Conservation (phyloP, 768 basidiomycete species). For the Tulasnella sp. region DNA sequence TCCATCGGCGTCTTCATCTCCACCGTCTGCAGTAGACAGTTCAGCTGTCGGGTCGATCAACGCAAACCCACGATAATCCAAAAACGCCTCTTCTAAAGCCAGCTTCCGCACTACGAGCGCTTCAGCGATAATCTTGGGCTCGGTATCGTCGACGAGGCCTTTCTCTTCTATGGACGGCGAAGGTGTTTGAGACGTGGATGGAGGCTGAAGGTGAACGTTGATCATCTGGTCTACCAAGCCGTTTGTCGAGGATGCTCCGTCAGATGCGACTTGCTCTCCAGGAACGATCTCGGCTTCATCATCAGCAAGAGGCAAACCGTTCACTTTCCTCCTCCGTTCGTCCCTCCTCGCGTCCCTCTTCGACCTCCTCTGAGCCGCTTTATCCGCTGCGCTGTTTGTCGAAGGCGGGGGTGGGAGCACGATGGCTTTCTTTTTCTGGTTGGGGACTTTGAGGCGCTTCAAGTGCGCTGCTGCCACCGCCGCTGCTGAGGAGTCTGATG, state of each 20-base stretch:
- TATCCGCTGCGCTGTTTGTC: conserved; percentile 9
- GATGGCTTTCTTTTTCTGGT: conserved; percentile 11
- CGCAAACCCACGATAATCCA: conserved; percentile 28
- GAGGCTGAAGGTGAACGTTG: not conserved
- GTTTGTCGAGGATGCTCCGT: not conserved
- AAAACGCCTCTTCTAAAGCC: conserved; percentile 63
- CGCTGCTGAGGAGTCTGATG: not conserved
- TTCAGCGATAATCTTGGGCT: conserved; percentile 67
- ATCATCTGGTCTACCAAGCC: not conserved
- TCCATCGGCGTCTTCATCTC: not conserved
- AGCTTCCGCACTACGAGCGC: conserved; percentile 72
- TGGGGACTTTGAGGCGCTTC: not conserved
- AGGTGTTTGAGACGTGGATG: not conserved
- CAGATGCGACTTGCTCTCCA: not conserved
- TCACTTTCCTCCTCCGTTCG: not conserved
- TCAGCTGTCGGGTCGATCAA: conserved; percentile 9
- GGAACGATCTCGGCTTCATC: not conserved
- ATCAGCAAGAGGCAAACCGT: not conserved
- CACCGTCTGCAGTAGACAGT: not conserved
- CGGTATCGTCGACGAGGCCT: conserved; percentile 15
- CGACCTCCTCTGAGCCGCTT: conserved; percentile 7
- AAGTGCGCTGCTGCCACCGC: not conserved
- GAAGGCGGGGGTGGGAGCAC: not conserved
- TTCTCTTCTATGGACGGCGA: not conserved
- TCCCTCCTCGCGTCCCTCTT: conserved; percentile 18